Base-by-base conservation (phyloP, 805 yeast genomes). In the Candida jianshihensis region DNA sequence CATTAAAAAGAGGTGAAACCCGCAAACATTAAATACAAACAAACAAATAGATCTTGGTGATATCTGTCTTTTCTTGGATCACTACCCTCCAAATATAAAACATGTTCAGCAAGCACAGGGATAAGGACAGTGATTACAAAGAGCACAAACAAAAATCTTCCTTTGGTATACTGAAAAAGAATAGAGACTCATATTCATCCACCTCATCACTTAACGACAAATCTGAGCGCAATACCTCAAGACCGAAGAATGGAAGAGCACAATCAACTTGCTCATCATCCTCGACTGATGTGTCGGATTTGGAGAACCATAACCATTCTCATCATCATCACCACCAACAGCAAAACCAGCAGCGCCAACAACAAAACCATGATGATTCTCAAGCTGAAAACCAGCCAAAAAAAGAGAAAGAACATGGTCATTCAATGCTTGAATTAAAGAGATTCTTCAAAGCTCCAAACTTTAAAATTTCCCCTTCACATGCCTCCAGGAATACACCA, bases 401-500 rank as follows among this genome's bases (percentile, higher is more conserved):
- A 15, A 16, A 16, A 27, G 30, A 16, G 17, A 14, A 28, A 28
- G 43, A 42, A 17, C 22, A 32, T 2, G 38, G 34, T 26, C 46
- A 42, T 20, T 27, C 48, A 3, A 44, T 46, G 44, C 39, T 47
- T 15, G 54, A 49, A 16, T 34, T 51, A 22, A 51, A 48, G 30
- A 38, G 53, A 15, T 49, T 51, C 41, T 51, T 51, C 26, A 31
- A 16, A 18, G 13, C 30, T 4, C 18, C 30, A 7, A 19, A 18
- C 17, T n/a, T 29, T 24, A 29, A 29, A 18, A 6, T 28, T 4
- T 17, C 30, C 5, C 20, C 32, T 16, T 20, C 24, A 6, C 19
- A 17, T 3, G 6, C n/a, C 8, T 31, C 37, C 40, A 47, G 3
- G 19, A 33, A 10, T 18, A 24, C n/a, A 29, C 42, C 36, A 42